Evolutionary conservation across 2,329 filamentous ascomycete species (phyloP).

Genomic region (Penicillium sp.): DNA sequence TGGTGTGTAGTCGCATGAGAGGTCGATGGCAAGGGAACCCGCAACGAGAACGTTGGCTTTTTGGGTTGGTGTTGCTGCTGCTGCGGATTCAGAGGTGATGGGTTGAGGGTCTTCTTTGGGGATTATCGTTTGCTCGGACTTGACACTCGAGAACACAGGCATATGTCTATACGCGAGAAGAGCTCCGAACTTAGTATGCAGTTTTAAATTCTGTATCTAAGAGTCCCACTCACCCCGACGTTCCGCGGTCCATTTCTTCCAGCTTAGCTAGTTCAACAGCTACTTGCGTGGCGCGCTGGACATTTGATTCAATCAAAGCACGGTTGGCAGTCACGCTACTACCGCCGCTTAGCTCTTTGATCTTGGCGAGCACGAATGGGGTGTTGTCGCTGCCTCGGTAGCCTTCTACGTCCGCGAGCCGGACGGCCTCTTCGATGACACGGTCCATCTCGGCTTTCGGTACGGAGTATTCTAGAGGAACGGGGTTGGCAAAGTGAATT

Average conservation of each 20-base stretch:
- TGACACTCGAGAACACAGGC: slow-evolving; percentile 35
- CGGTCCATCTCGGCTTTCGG: slow-evolving; percentile 71
- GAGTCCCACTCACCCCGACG: slow-evolving; percentile 42
- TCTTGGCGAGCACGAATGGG: slow-evolving; percentile 77
- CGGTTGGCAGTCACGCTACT: slow-evolving; percentile 76
- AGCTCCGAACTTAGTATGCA: slow-evolving; percentile 41
- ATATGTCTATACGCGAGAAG: slow-evolving; percentile 39
- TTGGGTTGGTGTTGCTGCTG: slow-evolving; percentile 14
- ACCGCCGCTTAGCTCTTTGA: slow-evolving; percentile 76
- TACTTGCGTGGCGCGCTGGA: slow-evolving; percentile 66
- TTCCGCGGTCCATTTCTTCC: slow-evolving; percentile 42
- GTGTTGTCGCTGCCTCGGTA: slow-evolving; percentile 78
- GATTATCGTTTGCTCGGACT: slow-evolving; percentile 17
- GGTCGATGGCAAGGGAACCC: slow-evolving; percentile 86
- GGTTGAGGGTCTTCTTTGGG: neutral
- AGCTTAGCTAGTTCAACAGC: slow-evolving; percentile 65
- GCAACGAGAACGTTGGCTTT: slow-evolving; percentile 77
- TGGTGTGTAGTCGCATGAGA: slow-evolving; percentile 77
- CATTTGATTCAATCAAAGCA: slow-evolving; percentile 69
- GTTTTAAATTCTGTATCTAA: slow-evolving; percentile 28
- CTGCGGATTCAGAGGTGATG: neutral
- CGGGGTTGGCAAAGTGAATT: slow-evolving; percentile 85
- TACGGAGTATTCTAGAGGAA: slow-evolving; percentile 72
- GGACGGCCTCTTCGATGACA: slow-evolving; percentile 70
- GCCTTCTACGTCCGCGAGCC: slow-evolving; percentile 67